Evolutionary conservation across 768 basidiomycete genomes (phyloP).

Genomic region (Fistulinella prunicolor): DNA sequence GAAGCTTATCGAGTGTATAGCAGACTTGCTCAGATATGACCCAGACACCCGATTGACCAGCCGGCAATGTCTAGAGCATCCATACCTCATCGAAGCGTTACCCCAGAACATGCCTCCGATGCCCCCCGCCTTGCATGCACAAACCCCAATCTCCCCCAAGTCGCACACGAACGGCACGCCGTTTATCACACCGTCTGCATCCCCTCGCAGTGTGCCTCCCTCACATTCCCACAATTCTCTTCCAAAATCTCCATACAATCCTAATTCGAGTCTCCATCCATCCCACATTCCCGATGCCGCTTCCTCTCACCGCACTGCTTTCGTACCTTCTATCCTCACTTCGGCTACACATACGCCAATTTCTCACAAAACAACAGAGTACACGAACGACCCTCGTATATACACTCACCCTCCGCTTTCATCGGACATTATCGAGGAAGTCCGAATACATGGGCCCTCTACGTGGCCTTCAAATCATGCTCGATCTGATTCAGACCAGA

Average conservation of each 20-base stretch:
- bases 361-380: conserved; percentile 36
- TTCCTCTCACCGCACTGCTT: conserved; percentile 52
- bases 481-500: conserved; percentile 38
- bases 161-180: conserved; percentile 34
- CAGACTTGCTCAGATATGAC: conserved; percentile 89
- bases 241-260: conserved; percentile 37
- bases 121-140: conserved; percentile 48
- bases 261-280: conserved; percentile 37
- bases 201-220: conserved; percentile 44
- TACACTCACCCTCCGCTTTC: conserved; percentile 34
- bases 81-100: conserved; percentile 81
- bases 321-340: conserved; percentile 41
- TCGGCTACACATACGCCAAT: conserved; percentile 29
- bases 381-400: conserved; percentile 31
- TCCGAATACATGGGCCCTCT: conserved; percentile 21
- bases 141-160: conserved; percentile 39
- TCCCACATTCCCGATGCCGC: conserved; percentile 45
- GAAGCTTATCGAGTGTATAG: conserved; percentile 87
- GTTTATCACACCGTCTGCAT: conserved; percentile 38
- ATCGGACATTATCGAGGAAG: conserved; percentile 29
- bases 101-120: conserved; percentile 64
- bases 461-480: conserved; percentile 29
- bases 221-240: conserved; percentile 50
- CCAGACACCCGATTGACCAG: conserved; percentile 85
- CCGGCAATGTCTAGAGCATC: conserved; percentile 81